These are phyloP conservation scores for Fistulifera solaris DNA, from an alignment of 108 stramenopile genomes.

Conservation along the genomic window DNA sequence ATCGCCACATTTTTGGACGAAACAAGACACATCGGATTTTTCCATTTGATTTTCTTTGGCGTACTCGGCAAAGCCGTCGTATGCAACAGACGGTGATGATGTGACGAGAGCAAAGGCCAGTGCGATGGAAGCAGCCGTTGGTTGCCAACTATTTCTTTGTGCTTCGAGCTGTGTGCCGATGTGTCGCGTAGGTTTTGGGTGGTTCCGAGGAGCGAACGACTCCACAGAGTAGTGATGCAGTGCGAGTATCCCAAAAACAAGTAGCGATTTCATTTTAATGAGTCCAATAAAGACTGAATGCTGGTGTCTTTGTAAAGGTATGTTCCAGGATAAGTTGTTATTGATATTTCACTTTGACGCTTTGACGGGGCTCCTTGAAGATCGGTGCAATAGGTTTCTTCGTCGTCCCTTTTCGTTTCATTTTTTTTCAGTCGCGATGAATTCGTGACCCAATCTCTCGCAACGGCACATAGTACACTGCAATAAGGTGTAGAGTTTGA, in stretches of 20 bases:
- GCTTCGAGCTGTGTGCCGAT: background rate
- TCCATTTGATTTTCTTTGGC: conserved; percentile 82
- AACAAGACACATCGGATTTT: conserved; percentile 73
- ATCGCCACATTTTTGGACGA: conserved; percentile 69
- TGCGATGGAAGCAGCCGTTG: background rate
- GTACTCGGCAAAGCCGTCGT: conserved; percentile 79
- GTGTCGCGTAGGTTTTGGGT: background rate
- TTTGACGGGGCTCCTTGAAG: too few relatives aligned
- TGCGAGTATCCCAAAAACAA: background rate
- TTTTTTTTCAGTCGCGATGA: too few relatives aligned
- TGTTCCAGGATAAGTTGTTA: too few relatives aligned
- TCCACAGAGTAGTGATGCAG: background rate
- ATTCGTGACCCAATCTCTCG: too few relatives aligned
- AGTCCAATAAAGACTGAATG: too few relatives aligned
- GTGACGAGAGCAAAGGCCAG: background rate
- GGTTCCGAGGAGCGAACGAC: background rate
- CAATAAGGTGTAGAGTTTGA: too few relatives aligned
- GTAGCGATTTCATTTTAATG: too few relatives aligned
- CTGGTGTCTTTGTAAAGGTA: too few relatives aligned
- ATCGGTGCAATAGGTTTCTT: too few relatives aligned
- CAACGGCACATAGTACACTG: too few relatives aligned
- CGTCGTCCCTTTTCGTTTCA: too few relatives aligned
- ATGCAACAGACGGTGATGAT: conserved; percentile 25
- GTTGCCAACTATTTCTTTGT: background rate
- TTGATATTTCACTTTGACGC: too few relatives aligned